These are phyloP conservation scores for Fremontodendron californicum DNA, from an alignment of 345 rosid species.

Conservation along the genomic window DNA sequence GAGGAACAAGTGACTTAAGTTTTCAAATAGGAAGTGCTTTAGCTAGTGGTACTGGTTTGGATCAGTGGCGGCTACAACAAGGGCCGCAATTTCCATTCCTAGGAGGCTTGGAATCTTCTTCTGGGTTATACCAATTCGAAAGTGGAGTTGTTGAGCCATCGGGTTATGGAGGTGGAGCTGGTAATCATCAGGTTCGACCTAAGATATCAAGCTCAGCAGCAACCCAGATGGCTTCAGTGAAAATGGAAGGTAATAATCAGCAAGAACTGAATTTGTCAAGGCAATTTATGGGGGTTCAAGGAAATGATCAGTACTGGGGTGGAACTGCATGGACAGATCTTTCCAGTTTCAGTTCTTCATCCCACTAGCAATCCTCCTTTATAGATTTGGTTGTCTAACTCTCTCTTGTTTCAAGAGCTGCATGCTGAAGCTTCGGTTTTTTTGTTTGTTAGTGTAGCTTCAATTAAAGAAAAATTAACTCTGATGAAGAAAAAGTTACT, in stretches of 20 bases:
- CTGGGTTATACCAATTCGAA: slow-evolving; percentile 45
- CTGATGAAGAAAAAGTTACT: neutral
- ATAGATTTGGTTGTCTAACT: slow-evolving; percentile 1
- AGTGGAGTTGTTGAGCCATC: slow-evolving; percentile 35
- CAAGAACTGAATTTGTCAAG: slow-evolving; percentile 45
- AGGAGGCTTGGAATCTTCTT: slow-evolving; percentile 47
- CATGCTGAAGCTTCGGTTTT: slow-evolving; percentile 7
- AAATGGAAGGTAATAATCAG: slow-evolving; percentile 48
- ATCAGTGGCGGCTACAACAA: slow-evolving; percentile 53
- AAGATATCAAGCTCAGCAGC: slow-evolving; percentile 28
- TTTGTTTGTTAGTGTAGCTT: slow-evolving; percentile 29
- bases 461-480: slow-evolving; percentile 14
- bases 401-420: neutral
- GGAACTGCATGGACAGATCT: slow-evolving; percentile 52
- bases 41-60: slow-evolving; percentile 35
- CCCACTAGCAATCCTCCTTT: slow-evolving; percentile 43
- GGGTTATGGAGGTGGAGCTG: slow-evolving; percentile 24
- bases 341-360: slow-evolving; percentile 57
- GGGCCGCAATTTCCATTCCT: slow-evolving; percentile 44
- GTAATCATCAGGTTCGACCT: slow-evolving; percentile 32
- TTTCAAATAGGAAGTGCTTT: slow-evolving; percentile 38
- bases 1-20: slow-evolving; percentile 37
- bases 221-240: slow-evolving; percentile 48
- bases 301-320: slow-evolving; percentile 45
- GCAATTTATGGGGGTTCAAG: slow-evolving; percentile 47